Evolutionary conservation across 116 monocot species (phyloP).

Genomic region (Papilionanthe hybrid): DNA sequence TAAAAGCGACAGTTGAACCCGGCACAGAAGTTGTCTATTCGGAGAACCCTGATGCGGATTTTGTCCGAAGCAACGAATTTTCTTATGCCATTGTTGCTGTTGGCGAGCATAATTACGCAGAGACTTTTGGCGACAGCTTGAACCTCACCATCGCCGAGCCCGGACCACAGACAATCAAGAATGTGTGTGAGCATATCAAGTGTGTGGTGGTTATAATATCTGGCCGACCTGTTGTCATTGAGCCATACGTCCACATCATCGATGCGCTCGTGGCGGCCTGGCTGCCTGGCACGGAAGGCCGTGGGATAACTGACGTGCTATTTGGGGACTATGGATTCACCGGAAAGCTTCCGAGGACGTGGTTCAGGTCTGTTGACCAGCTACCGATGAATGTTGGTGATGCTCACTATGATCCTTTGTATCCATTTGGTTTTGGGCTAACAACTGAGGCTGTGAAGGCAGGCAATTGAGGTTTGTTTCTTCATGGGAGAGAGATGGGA

Average conservation of each 20-base stretch:
- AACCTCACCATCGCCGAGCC: constrained; percentile 39
- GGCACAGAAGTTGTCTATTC: constrained; percentile 28
- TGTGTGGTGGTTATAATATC: constrained; percentile 38
- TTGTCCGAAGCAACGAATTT: constrained; percentile 12
- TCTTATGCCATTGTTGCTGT: constrained; percentile 39
- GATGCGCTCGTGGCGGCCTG: constrained; percentile 49
- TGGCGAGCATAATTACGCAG: constrained; percentile 39
- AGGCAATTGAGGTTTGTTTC: neutral
- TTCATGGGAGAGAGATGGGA: neutral
- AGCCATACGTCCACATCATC: constrained; percentile 31
- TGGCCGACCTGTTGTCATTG: constrained; percentile 43
- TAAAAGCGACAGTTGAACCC: constrained; percentile 28
- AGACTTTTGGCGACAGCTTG: constrained; percentile 36
- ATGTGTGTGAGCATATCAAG: constrained; percentile 27
- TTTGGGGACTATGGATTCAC: constrained; percentile 46
- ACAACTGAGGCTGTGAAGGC: constrained; percentile 20
- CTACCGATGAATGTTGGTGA: constrained; percentile 54
- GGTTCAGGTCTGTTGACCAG: constrained; percentile 46
- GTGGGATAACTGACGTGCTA: constrained; percentile 38
- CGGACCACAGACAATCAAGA: constrained; percentile 29
- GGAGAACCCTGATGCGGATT: constrained; percentile 21
- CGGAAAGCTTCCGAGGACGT: constrained; percentile 41
- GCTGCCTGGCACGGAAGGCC: constrained; percentile 47
- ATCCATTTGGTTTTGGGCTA: constrained; percentile 46
- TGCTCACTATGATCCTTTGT: constrained; percentile 46